phyloP scores from a whole-genome alignment of 345 rosid genomes.

The Conringia planisiliqua region DNA sequence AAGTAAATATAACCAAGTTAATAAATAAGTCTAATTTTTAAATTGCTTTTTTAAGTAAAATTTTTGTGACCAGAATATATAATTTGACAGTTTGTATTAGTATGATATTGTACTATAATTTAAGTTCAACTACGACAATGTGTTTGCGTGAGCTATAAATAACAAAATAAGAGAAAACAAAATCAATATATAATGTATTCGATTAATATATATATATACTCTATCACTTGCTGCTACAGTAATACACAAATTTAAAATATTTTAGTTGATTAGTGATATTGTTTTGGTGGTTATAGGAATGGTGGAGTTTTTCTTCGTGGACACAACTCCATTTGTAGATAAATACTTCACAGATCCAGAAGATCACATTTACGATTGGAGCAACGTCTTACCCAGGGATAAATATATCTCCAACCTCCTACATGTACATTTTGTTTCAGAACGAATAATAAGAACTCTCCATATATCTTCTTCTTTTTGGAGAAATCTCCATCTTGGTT shows the following conservation, averaged over 20 bases:
- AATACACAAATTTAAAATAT: background rate
- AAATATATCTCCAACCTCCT: slow-evolving; percentile 37
- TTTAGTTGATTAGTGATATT: background rate
- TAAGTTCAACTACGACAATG: background rate
- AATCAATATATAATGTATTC: too few relatives aligned
- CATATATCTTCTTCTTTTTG: too few relatives aligned
- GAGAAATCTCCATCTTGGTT: background rate
- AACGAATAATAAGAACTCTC: background rate
- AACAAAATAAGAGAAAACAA: background rate
- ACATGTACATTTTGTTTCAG: slow-evolving; percentile 25
- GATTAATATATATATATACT: too few relatives aligned
- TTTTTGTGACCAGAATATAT: background rate
- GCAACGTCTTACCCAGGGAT: slow-evolving; percentile 35
- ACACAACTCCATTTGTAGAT: slow-evolving; percentile 53
- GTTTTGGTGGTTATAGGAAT: slow-evolving; percentile 28
- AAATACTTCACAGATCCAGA: slow-evolving; percentile 42
- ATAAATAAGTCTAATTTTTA: too few relatives aligned
- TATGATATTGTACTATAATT: background rate
- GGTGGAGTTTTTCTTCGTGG: slow-evolving; percentile 56
- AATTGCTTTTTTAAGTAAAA: background rate
- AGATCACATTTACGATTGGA: slow-evolving; percentile 53
- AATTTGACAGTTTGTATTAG: background rate
- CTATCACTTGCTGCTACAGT: too few relatives aligned
- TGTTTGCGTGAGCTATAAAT: background rate
- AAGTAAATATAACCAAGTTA: background rate